Conservation (phyloP, 2,329 filamentous ascomycete genomes). For the Ophiostoma angusticollis region DNA sequence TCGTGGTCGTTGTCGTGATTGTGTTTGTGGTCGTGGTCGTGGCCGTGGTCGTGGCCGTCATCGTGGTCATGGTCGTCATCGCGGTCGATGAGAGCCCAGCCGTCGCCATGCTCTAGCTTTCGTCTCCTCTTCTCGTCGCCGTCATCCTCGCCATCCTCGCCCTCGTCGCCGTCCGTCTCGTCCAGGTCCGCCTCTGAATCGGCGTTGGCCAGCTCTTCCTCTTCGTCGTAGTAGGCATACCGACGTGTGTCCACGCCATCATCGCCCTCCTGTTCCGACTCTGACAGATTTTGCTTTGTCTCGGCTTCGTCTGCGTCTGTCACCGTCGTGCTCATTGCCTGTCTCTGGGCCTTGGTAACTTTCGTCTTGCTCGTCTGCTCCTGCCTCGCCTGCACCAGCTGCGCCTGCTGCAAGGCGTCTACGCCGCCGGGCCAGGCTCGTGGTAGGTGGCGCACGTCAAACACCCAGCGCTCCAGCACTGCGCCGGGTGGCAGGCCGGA, state of each 20-base stretch:
- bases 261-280: no score
- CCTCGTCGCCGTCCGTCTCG: not conserved
- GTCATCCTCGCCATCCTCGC: not conserved
- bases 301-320: constrained; percentile 2
- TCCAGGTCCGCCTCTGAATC: constrained; percentile 10
- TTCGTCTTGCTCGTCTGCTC: not conserved
- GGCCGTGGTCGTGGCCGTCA: constrained; percentile 6
- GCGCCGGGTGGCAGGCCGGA: constrained; percentile 18
- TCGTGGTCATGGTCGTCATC: not conserved
- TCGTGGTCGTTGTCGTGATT: not conserved
- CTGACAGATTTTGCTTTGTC: no score
- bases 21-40: not conserved
- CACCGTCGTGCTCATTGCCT: not conserved
- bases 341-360: not conserved
- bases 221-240: constrained; percentile 9
- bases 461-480: constrained; percentile 49
- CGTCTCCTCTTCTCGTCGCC: not conserved
- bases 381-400: constrained; percentile 7
- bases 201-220: constrained; percentile 6
- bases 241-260: not conserved
- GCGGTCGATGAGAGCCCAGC: not conserved
- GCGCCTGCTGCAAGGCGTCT: constrained; percentile 19
- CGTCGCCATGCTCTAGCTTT: not conserved
- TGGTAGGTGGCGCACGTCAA: constrained; percentile 43
- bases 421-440: constrained; percentile 24